phyloP scores from a whole-genome alignment of 169 alveolate species.

The Amoebophrya sp. region DNA sequence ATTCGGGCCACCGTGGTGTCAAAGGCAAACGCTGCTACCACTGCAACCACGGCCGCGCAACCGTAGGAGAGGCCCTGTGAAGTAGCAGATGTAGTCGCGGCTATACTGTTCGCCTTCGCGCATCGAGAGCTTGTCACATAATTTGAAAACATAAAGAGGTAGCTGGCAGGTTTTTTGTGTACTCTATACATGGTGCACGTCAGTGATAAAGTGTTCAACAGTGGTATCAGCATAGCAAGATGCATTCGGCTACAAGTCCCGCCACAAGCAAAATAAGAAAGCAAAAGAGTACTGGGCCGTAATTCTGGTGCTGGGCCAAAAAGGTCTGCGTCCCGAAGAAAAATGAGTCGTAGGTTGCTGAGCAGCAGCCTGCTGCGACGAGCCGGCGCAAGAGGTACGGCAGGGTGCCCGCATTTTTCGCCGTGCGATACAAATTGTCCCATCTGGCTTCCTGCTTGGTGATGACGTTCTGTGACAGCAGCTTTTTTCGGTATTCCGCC shows the following conservation, averaged over 20 bases:
- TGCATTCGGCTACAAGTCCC: too few relatives aligned
- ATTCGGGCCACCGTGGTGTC: background rate
- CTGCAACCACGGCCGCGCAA: background rate
- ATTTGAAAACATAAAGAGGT: too few relatives aligned
- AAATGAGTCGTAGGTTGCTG: background rate
- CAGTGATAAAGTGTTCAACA: too few relatives aligned
- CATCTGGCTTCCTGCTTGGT: background rate
- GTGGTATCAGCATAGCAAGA: too few relatives aligned
- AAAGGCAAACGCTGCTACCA: background rate
- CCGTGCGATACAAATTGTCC: background rate
- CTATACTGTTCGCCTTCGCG: too few relatives aligned
- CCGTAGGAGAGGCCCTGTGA: background rate
- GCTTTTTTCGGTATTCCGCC: conserved; percentile 15
- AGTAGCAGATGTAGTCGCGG: too few relatives aligned
- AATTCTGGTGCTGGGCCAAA: background rate
- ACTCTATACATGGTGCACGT: too few relatives aligned
- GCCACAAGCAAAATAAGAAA: background rate
- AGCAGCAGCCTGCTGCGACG: background rate
- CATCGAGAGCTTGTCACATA: too few relatives aligned
- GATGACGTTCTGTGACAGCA: background rate
- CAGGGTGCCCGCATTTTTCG: background rate
- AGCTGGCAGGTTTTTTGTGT: too few relatives aligned
- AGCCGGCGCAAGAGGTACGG: background rate
- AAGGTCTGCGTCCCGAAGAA: background rate
- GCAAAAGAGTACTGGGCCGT: background rate